Base-by-base conservation (phyloP, 2,329 filamentous ascomycete species). In the Trichoderma breve region DNA sequence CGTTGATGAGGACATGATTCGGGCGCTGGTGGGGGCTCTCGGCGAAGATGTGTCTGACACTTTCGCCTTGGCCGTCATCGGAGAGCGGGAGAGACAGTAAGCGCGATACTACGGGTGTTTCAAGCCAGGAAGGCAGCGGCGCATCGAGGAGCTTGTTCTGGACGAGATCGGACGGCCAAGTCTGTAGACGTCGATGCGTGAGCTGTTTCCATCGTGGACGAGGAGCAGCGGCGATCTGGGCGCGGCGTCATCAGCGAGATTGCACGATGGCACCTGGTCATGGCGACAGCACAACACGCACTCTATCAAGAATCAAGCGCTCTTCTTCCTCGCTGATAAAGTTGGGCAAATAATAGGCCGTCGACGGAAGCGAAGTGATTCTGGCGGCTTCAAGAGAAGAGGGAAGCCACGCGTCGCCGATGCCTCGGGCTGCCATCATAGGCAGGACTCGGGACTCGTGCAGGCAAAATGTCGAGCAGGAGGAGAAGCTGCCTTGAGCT, bases 1-100 rank as follows among this genome's bases (percentile, higher is more conserved):
- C 95, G 78, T 99, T 99, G 76, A 98, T 90, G 47, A 98, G 86
- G 60, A 97, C 93, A 82, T 98, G 96, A 77, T 98, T 99, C 3
- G 95, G 93, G 4, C 84, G 86, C 21, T 84, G 77, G 78, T 98
- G 95, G 6, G 93, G 93, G 65, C 94, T 93, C 24, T 85, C 79
- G 21, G 81, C 79, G 76, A 91, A 91, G 7, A 91, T 80, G 76
- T 88, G 82, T 53, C 69, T 69, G 70, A 73, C 21, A 34, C 72
- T 62, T 8, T 60, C 26, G 26, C 65, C 34, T n/a, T 34, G 55
- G 63, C 14, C 21, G 47, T 73, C 70, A 68, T 81, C 82, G 11
- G 71, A 67, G 61, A 84, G 72, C 26, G 84, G 84, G 39, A 89
- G 81, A n/a, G 87, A 86, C 26, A 84, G 80, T 4, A 91, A 77